Percentiles rank a stretch among this genome's conserved stretches.
Evolutionary conservation across 768 basidiomycete genomes (phyloP).

Genomic region (Floccularia luteovirens): DNA sequence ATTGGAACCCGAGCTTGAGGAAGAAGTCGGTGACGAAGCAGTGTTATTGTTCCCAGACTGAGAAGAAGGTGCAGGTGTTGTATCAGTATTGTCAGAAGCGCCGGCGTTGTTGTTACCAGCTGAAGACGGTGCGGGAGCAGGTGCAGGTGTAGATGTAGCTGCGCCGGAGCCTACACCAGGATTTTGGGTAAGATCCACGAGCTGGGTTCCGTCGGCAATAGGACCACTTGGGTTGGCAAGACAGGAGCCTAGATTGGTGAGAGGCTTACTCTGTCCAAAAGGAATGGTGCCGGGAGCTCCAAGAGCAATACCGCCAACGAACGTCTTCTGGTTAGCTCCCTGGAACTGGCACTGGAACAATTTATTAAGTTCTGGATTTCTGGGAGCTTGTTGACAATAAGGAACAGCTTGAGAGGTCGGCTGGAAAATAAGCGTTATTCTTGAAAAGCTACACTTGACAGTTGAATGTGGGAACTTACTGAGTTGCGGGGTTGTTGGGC

Average conservation of each 20-base stretch:
- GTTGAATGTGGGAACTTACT: slow-evolving; percentile 17
- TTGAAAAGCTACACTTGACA: background rate
- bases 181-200: slow-evolving; percentile 25
- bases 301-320: slow-evolving; percentile 20
- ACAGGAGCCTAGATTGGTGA: slow-evolving; percentile 40
- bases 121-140: slow-evolving; percentile 6
- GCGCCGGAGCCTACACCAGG: slow-evolving; percentile 15
- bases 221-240: slow-evolving; percentile 34
- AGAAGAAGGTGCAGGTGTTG: slow-evolving; percentile 12
- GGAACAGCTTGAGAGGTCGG: slow-evolving; percentile 38
- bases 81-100: slow-evolving; percentile 5
- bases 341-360: slow-evolving; percentile 48
- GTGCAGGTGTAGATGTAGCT: slow-evolving; percentile 3
- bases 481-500: slow-evolving; percentile 45
- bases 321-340: slow-evolving; percentile 30
- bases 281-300: slow-evolving; percentile 37
- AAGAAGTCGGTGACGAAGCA: slow-evolving; percentile 9
- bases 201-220: slow-evolving; percentile 36
- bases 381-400: slow-evolving; percentile 42
- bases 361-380: slow-evolving; percentile 39
- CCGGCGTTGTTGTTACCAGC: slow-evolving; percentile 4
- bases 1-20: slow-evolving; percentile 12
- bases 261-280: slow-evolving; percentile 24
- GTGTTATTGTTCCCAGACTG: slow-evolving; percentile 4
- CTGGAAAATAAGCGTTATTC: slow-evolving; percentile 10